These are phyloP conservation scores for Lasiosphaeria miniovina DNA, from an alignment of 495 filamentous ascomycete species.

Conservation along the genomic window DNA sequence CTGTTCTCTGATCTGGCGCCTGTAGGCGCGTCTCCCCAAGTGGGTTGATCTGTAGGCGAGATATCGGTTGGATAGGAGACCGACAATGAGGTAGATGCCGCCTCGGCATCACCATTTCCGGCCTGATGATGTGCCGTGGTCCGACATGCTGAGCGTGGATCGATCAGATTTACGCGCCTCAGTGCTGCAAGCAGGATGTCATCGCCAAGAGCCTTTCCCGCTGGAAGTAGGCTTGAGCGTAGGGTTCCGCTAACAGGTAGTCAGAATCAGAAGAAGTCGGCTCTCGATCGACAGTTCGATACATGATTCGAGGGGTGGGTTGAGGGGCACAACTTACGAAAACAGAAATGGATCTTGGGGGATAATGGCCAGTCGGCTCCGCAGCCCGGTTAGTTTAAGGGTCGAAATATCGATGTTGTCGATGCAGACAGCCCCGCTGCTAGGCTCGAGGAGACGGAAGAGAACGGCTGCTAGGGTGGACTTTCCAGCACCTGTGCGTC, in stretches of 20 bases:
- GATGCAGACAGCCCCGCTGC: slow-evolving; percentile 44
- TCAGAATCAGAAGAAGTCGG: not conserved
- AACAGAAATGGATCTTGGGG: slow-evolving; percentile 56
- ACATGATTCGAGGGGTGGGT: not conserved
- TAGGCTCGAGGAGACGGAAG: slow-evolving; percentile 48
- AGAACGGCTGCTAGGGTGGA: slow-evolving; percentile 45
- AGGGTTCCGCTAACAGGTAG: slow-evolving; percentile 38
- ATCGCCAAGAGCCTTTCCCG: slow-evolving; percentile 52
- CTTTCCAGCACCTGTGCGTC: slow-evolving; percentile 49
- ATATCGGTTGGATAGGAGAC: too few relatives aligned
- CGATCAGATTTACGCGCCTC: slow-evolving; percentile 47
- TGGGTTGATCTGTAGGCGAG: too few relatives aligned
- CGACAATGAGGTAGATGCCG: too few relatives aligned
- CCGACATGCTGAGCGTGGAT: slow-evolving; percentile 11
- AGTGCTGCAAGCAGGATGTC: slow-evolving; percentile 54
- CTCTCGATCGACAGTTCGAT: not conserved
- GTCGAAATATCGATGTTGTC: slow-evolving; percentile 50
- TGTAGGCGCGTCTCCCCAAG: too few relatives aligned
- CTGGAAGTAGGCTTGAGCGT: slow-evolving; percentile 45
- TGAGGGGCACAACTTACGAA: slow-evolving; percentile 20
- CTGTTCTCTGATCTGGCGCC: too few relatives aligned
- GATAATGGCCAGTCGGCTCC: slow-evolving; percentile 50
- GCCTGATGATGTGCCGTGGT: not conserved
- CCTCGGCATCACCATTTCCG: too few relatives aligned
- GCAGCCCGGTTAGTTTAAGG: slow-evolving; percentile 46